A percentile compares a stretch with the other conserved stretches of the same genome.
Evolutionary conservation across 352 stramenopile species (phyloP).

Genomic region (Phytopythium vexans): DNA sequence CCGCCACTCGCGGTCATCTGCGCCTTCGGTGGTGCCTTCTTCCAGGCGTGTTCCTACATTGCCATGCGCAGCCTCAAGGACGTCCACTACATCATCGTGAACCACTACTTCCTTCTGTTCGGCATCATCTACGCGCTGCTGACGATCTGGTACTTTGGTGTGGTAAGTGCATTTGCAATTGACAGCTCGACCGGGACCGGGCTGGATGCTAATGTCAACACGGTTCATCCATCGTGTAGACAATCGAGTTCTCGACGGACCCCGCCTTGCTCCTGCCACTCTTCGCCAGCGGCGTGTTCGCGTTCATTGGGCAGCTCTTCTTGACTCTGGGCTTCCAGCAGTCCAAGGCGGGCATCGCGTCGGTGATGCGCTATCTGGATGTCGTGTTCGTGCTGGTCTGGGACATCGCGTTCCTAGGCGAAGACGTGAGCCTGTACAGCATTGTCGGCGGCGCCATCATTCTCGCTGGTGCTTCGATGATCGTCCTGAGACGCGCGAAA

Average conservation of each 20-base stretch:
- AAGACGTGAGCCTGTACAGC: slow-evolving; percentile 54
- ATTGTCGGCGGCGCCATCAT: slow-evolving; percentile 58
- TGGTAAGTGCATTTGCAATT: slow-evolving; percentile 15
- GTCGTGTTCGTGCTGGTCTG: slow-evolving; percentile 72
- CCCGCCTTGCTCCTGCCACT: slow-evolving; percentile 3
- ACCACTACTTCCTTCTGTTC: slow-evolving; percentile 47
- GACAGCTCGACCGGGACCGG: not conserved
- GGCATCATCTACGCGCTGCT: slow-evolving; percentile 26
- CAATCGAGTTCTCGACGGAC: slow-evolving; percentile 9
- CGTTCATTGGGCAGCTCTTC: slow-evolving; percentile 39
- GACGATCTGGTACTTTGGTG: slow-evolving; percentile 19
- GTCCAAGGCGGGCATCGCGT: slow-evolving; percentile 34
- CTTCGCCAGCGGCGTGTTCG: slow-evolving; percentile 13
- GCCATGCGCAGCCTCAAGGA: slow-evolving; percentile 30
- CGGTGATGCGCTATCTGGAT: slow-evolving; percentile 49
- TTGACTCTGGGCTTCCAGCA: slow-evolving; percentile 53
- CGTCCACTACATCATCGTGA: slow-evolving; percentile 26
- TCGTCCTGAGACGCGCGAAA: slow-evolving; percentile 34
- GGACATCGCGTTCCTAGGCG: slow-evolving; percentile 55
- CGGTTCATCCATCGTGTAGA: slow-evolving; percentile 1
- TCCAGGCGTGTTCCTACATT: slow-evolving; percentile 35
- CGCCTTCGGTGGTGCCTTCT: slow-evolving; percentile 24
- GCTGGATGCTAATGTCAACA: not conserved
- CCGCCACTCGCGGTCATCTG: slow-evolving; percentile 26
- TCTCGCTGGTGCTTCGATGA: slow-evolving; percentile 39